phyloP scores from a whole-genome alignment of 2,329 filamentous ascomycete species.

The Penicillium freii region DNA sequence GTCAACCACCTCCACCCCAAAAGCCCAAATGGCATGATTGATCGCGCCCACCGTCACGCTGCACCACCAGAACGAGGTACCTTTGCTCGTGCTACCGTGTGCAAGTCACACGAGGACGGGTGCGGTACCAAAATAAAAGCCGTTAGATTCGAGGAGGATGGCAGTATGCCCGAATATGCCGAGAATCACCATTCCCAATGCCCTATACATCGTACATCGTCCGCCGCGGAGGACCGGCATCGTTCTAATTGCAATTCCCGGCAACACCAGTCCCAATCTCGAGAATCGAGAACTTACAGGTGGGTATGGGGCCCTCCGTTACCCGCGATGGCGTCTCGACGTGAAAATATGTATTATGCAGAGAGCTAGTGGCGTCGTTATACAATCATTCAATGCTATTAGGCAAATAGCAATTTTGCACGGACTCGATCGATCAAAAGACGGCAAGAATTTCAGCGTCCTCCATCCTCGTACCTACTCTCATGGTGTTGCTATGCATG shows the following conservation, averaged over 20 bases:
- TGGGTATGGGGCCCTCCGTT: constrained; percentile 4
- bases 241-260: no score
- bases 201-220: background rate
- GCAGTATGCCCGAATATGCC: background rate
- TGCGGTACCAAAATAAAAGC: background rate
- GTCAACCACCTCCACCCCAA: background rate
- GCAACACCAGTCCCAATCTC: background rate
- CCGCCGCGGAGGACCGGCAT: background rate
- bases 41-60: background rate
- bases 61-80: background rate
- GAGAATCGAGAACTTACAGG: background rate
- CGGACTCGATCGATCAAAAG: background rate
- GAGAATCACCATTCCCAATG: background rate
- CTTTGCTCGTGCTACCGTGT: background rate
- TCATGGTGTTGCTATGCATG: background rate
- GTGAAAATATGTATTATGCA: background rate
- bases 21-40: background rate
- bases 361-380: background rate
- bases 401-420: fast-evolving
- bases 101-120: background rate
- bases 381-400: background rate
- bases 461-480: background rate
- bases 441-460: background rate
- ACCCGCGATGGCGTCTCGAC: background rate
- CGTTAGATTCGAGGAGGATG: constrained; percentile 1